Conservation (phyloP, 306 rosid species). For the Acacia crassicarpa region DNA sequence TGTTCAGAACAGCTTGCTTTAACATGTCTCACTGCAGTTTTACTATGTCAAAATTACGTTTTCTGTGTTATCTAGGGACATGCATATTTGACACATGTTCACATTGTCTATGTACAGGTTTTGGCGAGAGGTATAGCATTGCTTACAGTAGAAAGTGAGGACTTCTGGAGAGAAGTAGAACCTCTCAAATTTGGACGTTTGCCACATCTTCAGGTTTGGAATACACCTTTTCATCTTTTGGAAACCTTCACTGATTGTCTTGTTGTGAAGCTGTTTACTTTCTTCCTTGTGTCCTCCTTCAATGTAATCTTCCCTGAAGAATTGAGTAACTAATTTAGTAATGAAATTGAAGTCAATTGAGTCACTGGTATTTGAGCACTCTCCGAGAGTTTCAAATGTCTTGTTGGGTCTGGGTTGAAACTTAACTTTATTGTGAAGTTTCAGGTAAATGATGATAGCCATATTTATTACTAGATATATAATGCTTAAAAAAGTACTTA, state of each 20-base stretch:
- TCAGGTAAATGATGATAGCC: not conserved
- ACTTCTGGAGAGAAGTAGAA: slow-evolving; percentile 88
- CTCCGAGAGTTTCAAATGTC: not conserved
- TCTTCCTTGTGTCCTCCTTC: slow-evolving; percentile 15
- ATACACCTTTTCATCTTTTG: not conserved
- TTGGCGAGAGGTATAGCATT: slow-evolving; percentile 95
- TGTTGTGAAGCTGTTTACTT: slow-evolving; percentile 20
- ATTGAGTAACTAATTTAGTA: not conserved
- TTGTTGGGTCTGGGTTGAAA: not conserved
- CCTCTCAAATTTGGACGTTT: slow-evolving; percentile 81
- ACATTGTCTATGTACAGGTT: slow-evolving; percentile 60
- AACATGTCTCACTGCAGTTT: slow-evolving; percentile 17
- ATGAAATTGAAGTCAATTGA: not conserved
- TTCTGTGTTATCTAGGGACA: slow-evolving; percentile 10
- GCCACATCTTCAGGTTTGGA: slow-evolving; percentile 94
- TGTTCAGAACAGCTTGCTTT: slow-evolving; percentile 23
- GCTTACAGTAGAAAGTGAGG: slow-evolving; percentile 90
- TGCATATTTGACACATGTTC: slow-evolving; percentile 8
- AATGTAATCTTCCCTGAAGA: not conserved
- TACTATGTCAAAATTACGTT: not conserved
- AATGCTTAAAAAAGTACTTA: not conserved
- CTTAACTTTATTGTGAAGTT: not conserved
- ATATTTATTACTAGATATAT: not conserved
- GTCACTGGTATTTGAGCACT: not conserved
- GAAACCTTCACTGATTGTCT: not conserved